Conservation (phyloP, 129 eudicot species). For the carrot (Daucus carota) region DH1_v3.0 NC_030383.2:3176501-3177000, state of each 20-base stretch:
- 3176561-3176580: no score
- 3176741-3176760: not conserved
- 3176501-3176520: not conserved
- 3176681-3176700: slow-evolving; percentile 15
- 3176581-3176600: no score
- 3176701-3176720: slow-evolving; percentile 45
- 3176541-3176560: no score
- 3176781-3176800: not conserved
- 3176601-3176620: not conserved
- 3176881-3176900: not conserved
- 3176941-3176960: no score
- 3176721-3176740: slow-evolving; percentile 4
- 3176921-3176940: no score
- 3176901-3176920: no score
- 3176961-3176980: no score
- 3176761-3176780: not conserved
- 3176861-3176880: not conserved
- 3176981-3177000: no score
- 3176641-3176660: slow-evolving; percentile 89
- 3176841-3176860: not conserved
- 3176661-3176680: slow-evolving; percentile 40
- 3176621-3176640: not conserved
- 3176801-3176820: not conserved
- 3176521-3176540: no score
- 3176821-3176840: not conserved